A percentile compares a stretch with the other conserved stretches of the same genome.
Conservation (phyloP, 441 rosid species). For the Brassica hybrid region DNA sequence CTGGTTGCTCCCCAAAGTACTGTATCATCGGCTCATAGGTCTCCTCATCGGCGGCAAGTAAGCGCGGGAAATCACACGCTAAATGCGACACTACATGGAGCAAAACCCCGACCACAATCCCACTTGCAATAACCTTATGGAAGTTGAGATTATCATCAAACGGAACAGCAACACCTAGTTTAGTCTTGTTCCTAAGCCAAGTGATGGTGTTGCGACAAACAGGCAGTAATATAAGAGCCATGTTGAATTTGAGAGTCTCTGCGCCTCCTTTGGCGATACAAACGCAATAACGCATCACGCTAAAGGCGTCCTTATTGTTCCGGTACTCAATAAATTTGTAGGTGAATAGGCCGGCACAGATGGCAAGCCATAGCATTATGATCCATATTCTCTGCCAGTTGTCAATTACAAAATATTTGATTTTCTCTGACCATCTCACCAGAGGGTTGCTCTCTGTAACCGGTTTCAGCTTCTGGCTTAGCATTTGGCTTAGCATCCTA, state of each 20-base stretch:
- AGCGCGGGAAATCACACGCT: slow-evolving; percentile 83
- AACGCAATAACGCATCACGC: slow-evolving; percentile 85
- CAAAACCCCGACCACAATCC: slow-evolving; percentile 64
- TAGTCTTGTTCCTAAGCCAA: slow-evolving; percentile 89
- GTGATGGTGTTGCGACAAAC: slow-evolving; percentile 91
- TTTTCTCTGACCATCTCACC: slow-evolving; percentile 48
- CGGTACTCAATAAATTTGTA: slow-evolving; percentile 74
- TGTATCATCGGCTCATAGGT: slow-evolving; percentile 63
- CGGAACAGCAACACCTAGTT: slow-evolving; percentile 69
- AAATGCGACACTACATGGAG: slow-evolving; percentile 74
- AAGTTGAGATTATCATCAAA: slow-evolving; percentile 91
- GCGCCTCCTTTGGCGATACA: slow-evolving; percentile 89
- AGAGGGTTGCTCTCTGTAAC: slow-evolving; percentile 64
- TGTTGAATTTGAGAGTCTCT: slow-evolving; percentile 88
- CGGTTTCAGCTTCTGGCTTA: slow-evolving; percentile 86
- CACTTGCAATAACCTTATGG: slow-evolving; percentile 85
- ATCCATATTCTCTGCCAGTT: slow-evolving; percentile 92
- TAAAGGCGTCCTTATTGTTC: slow-evolving; percentile 54
- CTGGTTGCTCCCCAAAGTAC: slow-evolving; percentile 72
- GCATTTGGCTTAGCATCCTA: slow-evolving; percentile 70
- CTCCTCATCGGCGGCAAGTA: slow-evolving; percentile 65
- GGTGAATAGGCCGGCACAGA: slow-evolving; percentile 62
- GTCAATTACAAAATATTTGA: slow-evolving; percentile 73
- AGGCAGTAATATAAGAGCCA: slow-evolving; percentile 85
- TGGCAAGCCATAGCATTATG: slow-evolving; percentile 75